Evolutionary conservation across 352 stramenopile species (phyloP).

Genomic region (Phytopythium mirpurense): DNA sequence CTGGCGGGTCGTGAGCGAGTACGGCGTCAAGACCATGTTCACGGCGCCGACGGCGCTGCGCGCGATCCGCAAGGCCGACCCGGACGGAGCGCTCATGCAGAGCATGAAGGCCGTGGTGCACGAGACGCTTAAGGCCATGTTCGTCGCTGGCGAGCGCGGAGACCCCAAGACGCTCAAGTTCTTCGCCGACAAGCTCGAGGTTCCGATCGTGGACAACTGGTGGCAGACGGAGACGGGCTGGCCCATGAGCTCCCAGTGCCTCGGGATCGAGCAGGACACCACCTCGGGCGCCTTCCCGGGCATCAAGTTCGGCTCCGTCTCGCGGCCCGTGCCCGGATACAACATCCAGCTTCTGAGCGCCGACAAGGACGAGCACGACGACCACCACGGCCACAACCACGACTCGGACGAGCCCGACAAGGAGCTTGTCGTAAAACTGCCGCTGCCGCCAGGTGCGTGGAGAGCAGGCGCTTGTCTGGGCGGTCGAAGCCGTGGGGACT

Average conservation of each 20-base stretch:
- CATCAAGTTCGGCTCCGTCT: constrained; percentile 62
- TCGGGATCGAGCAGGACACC: constrained; percentile 66
- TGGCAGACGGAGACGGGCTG: constrained; percentile 91
- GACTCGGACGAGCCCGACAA: constrained; percentile 45
- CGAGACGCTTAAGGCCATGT: constrained; percentile 66
- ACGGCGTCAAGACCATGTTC: constrained; percentile 86
- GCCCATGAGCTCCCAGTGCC: constrained; percentile 61
- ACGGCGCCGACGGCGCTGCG: constrained; percentile 90
- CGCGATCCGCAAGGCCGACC: constrained; percentile 86
- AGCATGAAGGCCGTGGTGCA: constrained; percentile 33
- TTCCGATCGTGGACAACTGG: constrained; percentile 85
- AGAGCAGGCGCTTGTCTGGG: neutral
- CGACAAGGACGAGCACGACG: constrained; percentile 30
- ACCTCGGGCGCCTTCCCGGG: constrained; percentile 27
- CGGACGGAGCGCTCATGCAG: constrained; percentile 46
- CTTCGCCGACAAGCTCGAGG: constrained; percentile 51
- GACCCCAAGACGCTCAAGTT: constrained; percentile 87
- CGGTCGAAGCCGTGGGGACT: neutral
- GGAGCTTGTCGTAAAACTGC: constrained; percentile 77
- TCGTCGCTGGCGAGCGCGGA: constrained; percentile 83
- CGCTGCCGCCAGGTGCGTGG: constrained; percentile 68
- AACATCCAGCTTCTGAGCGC: constrained; percentile 71
- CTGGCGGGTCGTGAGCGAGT: constrained; percentile 83
- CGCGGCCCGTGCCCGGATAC: constrained; percentile 73
- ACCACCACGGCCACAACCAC: constrained; percentile 43